These are phyloP conservation scores for Haplosporangium sp. DNA, from an alignment of 371 early-diverging fungal genomes.

Conservation along the genomic window DNA sequence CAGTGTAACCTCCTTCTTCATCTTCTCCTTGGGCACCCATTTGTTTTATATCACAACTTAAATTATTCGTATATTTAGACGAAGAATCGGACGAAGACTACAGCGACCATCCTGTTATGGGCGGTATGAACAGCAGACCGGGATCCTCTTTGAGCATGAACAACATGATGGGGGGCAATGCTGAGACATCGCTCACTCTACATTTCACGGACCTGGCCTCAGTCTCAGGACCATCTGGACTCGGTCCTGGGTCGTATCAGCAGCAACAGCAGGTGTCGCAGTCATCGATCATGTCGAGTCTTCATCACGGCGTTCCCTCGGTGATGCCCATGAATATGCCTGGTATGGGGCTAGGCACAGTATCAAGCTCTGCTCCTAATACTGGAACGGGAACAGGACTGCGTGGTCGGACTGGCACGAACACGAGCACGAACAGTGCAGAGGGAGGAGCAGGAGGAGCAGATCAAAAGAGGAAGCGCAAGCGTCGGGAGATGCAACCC, in stretches of 20 bases:
- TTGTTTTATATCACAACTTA: constrained; percentile 1
- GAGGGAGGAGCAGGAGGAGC: constrained; percentile 8
- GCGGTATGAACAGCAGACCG: constrained; percentile 39
- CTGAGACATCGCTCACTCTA: constrained; percentile 35
- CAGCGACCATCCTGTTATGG: constrained; percentile 32
- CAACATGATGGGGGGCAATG: constrained; percentile 45
- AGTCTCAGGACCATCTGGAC: constrained; percentile 19
- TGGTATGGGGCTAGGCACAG: constrained; percentile 1
- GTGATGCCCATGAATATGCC: constrained; percentile 21
- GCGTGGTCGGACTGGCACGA: constrained; percentile 3
- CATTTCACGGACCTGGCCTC: constrained; percentile 47
- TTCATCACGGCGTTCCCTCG: constrained; percentile 1
- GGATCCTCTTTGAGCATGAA: constrained; percentile 52
- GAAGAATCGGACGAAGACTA: constrained; percentile 46
- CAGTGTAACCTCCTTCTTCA: not conserved
- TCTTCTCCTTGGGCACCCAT: not conserved
- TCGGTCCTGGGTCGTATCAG: constrained; percentile 11
- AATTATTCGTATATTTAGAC: constrained; percentile 11
- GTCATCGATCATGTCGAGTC: not conserved
- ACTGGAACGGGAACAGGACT: not conserved
- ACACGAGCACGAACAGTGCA: constrained; percentile 9
- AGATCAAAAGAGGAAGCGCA: constrained; percentile 60
- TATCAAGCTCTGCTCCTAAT: not conserved
- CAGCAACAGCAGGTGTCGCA: constrained; percentile 3
- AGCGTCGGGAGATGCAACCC: constrained; percentile 74